Evolutionary conservation across 805 yeast genomes (phyloP).

Genomic region (Metschnikowia chrysomelidarum): DNA sequence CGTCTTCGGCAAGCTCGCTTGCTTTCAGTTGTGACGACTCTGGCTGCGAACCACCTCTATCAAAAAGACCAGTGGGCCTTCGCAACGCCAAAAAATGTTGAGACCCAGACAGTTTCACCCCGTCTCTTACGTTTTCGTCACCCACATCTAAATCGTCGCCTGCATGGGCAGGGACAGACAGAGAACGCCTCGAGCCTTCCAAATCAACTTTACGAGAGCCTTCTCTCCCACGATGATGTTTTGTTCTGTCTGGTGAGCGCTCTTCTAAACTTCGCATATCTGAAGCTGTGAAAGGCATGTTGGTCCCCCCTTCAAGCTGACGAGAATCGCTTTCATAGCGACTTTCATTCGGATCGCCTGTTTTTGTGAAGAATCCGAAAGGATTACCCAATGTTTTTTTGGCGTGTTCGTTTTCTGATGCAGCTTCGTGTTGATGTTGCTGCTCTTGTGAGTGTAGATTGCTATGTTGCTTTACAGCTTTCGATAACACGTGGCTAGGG

Average conservation of each 20-base stretch:
- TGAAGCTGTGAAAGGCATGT: conserved; percentile 18
- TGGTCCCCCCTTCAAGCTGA: conserved; percentile 24
- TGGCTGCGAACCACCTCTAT: conserved; percentile 9
- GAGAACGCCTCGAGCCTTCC: conserved; percentile 2
- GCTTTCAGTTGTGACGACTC: conserved; percentile 9
- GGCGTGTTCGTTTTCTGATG: background rate
- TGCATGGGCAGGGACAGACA: conserved; percentile 6
- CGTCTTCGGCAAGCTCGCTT: conserved; percentile 18
- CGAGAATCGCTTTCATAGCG: conserved; percentile 32
- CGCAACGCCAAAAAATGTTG: conserved; percentile 13
- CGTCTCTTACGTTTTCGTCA: conserved; percentile 1
- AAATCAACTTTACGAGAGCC: background rate
- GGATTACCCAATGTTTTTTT: conserved; percentile 32
- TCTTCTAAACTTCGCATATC: conserved; percentile 16
- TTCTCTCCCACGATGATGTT: background rate
- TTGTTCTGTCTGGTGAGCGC: conserved; percentile 1
- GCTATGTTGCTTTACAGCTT: background rate
- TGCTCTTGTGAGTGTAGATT: conserved; percentile 5
- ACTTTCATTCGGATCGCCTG: conserved; percentile 30
- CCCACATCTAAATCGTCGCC: conserved; percentile 6
- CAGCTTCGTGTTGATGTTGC: background rate
- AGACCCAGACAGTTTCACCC: conserved; percentile 9
- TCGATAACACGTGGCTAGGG: conserved; percentile 12
- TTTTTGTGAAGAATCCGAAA: conserved; percentile 27
- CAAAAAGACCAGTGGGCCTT: conserved; percentile 13